Evolutionary conservation across 495 filamentous ascomycete genomes (phyloP), one percentile per base, ranked within the genome.

Genomic region (Penicillium roqueforti): DNA sequence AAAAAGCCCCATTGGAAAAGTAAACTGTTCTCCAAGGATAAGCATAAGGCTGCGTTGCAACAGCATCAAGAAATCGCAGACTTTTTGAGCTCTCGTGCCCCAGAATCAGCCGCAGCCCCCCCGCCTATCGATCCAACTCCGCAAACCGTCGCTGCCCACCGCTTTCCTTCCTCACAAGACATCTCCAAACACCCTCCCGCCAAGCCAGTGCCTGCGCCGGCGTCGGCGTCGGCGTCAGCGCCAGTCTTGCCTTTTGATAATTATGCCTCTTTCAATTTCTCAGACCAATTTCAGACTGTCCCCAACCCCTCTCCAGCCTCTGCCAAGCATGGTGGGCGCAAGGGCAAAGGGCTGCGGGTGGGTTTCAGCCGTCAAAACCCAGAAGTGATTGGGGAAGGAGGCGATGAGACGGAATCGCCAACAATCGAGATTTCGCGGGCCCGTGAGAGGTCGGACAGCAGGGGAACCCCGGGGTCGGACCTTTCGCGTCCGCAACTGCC

Each of bases 361-460:
- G 79, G 76, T 39, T 96, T 95, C 62, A 80, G 72, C 7, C 76
- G 85, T 45, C 76, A 69, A 19, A 72, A 73, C 53, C 88, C 89
- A 14, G 87, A 88, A 32, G 63, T 95, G 45, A 95, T 96, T 67
- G 91, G 91, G 22, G 83, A 88, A 61, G 91, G 91, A 20, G 91
- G 91, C 13, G 91, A 95, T 68, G 90, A 95, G 56, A 83, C 85
- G 38, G 84, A 87, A 34, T 68, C 72, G 4, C 86, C 87, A 6
- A 79, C 83, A 0, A 74, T 81, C 18, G 88, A 92, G 60, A 84
- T 95, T 16, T 82, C 80, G 0, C 75, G 69, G 59, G 68, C 60
- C 44, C 76, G 76, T 46, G 76, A 76, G 58, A 72, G 72, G 45
- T 61, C 73, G 16, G 75, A 65, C 52, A 73, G 73, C 1, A 62